Percentiles rank a stretch among this genome's conserved stretches.
phyloP scores from a whole-genome alignment of 768 basidiomycete genomes.

The Boletus speciosus region DNA sequence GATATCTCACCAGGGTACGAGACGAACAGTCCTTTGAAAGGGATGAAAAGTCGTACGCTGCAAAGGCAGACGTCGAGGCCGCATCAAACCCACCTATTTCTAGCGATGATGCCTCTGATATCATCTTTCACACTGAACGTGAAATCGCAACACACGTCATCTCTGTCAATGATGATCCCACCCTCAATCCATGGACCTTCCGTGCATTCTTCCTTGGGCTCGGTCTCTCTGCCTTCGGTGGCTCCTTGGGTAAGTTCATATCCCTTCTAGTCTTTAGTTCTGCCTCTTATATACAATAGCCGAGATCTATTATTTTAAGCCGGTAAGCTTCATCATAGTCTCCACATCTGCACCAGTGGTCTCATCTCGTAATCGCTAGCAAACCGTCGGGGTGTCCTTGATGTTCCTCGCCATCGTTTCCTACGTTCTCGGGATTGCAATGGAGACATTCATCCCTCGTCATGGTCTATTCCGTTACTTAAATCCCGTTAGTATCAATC shows the following conservation, averaged over 20 bases:
- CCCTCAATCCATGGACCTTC: constrained; percentile 35
- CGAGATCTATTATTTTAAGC: constrained; percentile 62
- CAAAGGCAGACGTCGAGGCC: constrained; percentile 34
- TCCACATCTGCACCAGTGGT: not conserved
- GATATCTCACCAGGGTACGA: constrained; percentile 2
- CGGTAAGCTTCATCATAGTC: constrained; percentile 28
- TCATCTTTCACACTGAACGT: constrained; percentile 39
- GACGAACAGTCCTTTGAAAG: constrained; percentile 2
- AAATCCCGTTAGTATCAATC: constrained; percentile 38
- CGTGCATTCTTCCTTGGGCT: constrained; percentile 52
- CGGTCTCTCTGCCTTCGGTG: constrained; percentile 49
- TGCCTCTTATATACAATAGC: constrained; percentile 28
- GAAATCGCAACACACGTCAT: constrained; percentile 49
- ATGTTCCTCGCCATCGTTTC: constrained; percentile 54
- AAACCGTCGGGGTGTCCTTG: constrained; percentile 48
- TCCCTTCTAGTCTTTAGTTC: not conserved
- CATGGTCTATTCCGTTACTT: constrained; percentile 45
- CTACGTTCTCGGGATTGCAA: constrained; percentile 45
- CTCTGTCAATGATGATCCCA: constrained; percentile 32
- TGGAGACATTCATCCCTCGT: constrained; percentile 46
- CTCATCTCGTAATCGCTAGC: constrained; percentile 29
- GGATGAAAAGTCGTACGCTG: not conserved
- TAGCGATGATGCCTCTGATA: constrained; percentile 6
- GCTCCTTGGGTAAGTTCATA: constrained; percentile 40
- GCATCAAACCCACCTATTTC: not conserved